Conservation (phyloP, 345 rosid species). For the Streptanthus diversifolius region DNA sequence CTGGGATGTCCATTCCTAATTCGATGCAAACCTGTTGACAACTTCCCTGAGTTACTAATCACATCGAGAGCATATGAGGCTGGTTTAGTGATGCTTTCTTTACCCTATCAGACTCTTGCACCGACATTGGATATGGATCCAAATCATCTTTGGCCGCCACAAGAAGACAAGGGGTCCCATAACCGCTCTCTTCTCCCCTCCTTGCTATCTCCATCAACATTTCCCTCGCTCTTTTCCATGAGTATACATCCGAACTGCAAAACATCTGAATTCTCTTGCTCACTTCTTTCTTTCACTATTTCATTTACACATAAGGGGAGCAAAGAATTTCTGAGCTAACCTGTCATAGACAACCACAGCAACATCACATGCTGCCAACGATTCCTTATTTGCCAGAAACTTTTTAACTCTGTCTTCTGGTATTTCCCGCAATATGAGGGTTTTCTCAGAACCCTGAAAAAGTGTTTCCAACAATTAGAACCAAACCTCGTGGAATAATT, state of each 20-base stretch:
- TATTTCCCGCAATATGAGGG: conserved; percentile 66
- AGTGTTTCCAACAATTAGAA: neutral
- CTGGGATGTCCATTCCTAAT: conserved; percentile 63
- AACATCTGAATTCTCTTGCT: neutral
- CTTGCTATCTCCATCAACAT: conserved; percentile 63
- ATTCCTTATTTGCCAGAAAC: conserved; percentile 45
- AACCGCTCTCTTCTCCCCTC: conserved; percentile 61
- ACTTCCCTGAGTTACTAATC: neutral
- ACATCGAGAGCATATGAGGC: neutral
- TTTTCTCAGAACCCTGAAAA: conserved; percentile 59
- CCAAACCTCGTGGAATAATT: too few relatives aligned
- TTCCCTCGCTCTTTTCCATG: conserved; percentile 73
- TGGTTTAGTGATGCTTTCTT: neutral
- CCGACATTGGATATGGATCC: conserved; percentile 54
- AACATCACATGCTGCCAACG: conserved; percentile 65
- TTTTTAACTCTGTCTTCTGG: conserved; percentile 61
- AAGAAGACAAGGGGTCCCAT: conserved; percentile 65
- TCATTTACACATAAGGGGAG: neutral
- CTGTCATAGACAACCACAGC: conserved; percentile 70
- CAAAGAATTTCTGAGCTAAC: conserved; percentile 29
- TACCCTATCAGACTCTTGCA: conserved; percentile 61
- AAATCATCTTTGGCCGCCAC: conserved; percentile 78
- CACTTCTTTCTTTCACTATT: neutral
- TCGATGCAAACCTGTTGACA: conserved; percentile 63
- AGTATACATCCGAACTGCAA: conserved; percentile 65